Conservation (phyloP, 306 rosid species). For the Hippophae rhamnoides region DNA sequence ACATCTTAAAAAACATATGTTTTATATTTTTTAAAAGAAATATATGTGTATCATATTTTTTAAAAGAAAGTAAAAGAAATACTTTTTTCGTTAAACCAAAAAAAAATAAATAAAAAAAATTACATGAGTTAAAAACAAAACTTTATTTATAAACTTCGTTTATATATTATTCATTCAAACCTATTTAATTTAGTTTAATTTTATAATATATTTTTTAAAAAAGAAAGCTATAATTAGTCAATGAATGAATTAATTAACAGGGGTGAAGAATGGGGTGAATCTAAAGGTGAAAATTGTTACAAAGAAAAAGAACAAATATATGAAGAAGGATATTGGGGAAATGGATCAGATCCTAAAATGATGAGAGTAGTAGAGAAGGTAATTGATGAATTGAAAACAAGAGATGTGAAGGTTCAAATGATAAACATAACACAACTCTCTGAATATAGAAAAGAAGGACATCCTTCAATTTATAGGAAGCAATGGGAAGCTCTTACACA, state of each 20-base stretch:
- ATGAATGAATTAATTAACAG: constrained; percentile 21
- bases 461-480: constrained; percentile 69
- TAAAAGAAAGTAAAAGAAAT: no score
- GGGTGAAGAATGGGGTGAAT: constrained; percentile 70
- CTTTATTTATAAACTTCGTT: no score
- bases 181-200: no score
- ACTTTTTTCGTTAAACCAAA: no score
- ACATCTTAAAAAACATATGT: no score
- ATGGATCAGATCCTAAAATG: constrained; percentile 49
- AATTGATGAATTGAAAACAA: constrained; percentile 35
- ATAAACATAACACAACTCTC: constrained; percentile 74
- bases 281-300: constrained; percentile 48
- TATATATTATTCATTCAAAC: no score
- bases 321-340: constrained; percentile 51
- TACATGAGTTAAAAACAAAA: no score
- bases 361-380: constrained; percentile 55
- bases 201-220: neutral
- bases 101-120: no score
- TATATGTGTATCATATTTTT: no score
- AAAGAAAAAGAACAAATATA: constrained; percentile 37
- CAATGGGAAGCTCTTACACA: constrained; percentile 62
- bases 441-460: constrained; percentile 78
- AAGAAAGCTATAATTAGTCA: neutral
- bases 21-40: no score
- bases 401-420: constrained; percentile 53